Base-by-base conservation (phyloP, 2,329 filamentous ascomycete genomes). In the Zymoseptoria crescenta region DNA sequence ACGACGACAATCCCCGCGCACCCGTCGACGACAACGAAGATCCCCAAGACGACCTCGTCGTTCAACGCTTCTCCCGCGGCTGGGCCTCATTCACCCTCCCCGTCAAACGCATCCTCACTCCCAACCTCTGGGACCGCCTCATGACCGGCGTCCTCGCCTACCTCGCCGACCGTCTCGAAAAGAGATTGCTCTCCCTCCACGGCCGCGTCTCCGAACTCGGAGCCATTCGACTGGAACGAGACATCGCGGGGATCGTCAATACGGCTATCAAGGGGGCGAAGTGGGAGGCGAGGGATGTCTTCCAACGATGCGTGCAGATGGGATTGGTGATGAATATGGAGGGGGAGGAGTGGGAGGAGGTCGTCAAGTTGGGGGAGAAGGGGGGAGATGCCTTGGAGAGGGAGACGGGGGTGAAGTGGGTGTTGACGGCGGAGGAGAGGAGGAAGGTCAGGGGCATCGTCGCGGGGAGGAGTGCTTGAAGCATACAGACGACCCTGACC, bases 291-390 rank as follows among this genome's bases (percentile, higher is more conserved):
- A 80, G 90, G 30, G 91, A 96, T 69, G 75, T 83, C 2, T 96
- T 96, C 76, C 80, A 82, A 28, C 84, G 86, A 68, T 89, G 88
- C 59, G 81, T 82, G 60, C 91, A 96, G 79, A 87, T 96, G 67
- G 84, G 88, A 59, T 84, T 95, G 79, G 84, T 96, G 16, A 86
- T 93, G 71, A 93, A 92, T 67, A 95, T 96, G 91, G 92, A 96
- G 72, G 89, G 94, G 35, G 92, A 96, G 59, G 93, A 96, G 74
- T 96, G 91, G 89, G 89, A 93, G 53, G 91, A 94, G 48, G 72
- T 75, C 48, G 69, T 74, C 6, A 75, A 80, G 49, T 74, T 79
- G 30, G 80, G 77, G 41, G 74, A 35, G 72, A 75, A 54, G 71
- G 73, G 61, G 71, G 80, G 77, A 41, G 74, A 35, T 72, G 75